Evolutionary conservation across 352 stramenopile species (phyloP).

Genomic region (Pythium scleroteichum): DNA sequence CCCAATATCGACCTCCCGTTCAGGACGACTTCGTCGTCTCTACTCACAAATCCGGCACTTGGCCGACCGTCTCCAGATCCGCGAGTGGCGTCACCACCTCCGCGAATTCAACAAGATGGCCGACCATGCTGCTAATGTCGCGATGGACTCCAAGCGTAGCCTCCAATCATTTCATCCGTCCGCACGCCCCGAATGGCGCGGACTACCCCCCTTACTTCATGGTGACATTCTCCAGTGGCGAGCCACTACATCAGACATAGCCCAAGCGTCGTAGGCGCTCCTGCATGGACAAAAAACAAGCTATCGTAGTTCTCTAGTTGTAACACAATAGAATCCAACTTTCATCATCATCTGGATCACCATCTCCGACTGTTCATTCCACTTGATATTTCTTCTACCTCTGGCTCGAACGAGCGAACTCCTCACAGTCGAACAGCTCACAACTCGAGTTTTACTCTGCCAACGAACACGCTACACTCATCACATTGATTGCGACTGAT

Average conservation of each 20-base stretch:
- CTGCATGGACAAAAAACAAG: no score
- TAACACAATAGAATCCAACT: slow-evolving; percentile 6
- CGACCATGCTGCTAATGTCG: slow-evolving; percentile 1
- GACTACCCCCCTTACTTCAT: background rate
- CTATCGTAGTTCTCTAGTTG: slow-evolving; percentile 3
- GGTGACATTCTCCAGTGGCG: slow-evolving; percentile 1
- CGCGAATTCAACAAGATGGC: slow-evolving; percentile 10
- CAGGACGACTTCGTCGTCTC: background rate
- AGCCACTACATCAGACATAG: background rate
- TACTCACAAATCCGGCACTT: background rate
- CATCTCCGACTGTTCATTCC: no score
- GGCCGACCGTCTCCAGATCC: slow-evolving; percentile 1
- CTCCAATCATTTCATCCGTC: slow-evolving; percentile 2
- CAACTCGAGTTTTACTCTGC: no score
- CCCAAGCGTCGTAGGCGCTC: background rate
- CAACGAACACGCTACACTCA: no score
- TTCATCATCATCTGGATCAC: no score
- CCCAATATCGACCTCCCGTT: background rate
- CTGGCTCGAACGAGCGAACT: no score
- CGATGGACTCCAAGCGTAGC: slow-evolving; percentile 9
- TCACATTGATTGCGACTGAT: no score
- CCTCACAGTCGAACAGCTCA: no score
- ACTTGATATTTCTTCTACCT: no score
- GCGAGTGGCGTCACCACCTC: background rate
- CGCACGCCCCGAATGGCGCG: background rate